Evolutionary conservation across 495 filamentous ascomycete species (phyloP).

Genomic region (Aspergillus leporis): DNA sequence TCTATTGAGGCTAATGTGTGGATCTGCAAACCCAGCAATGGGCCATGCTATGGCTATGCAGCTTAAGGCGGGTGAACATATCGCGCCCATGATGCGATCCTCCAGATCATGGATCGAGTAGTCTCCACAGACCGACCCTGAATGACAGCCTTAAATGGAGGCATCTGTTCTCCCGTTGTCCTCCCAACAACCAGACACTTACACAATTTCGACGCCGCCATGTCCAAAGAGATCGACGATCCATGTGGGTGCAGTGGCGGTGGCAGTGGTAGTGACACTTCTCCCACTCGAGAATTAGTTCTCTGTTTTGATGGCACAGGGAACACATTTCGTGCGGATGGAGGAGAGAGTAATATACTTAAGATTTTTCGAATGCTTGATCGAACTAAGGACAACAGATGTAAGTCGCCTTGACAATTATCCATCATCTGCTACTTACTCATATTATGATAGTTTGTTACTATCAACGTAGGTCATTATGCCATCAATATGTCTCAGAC

Average conservation of each 20-base stretch:
- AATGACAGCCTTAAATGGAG: background rate
- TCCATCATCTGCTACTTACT: background rate
- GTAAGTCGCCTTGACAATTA: slow-evolving; percentile 4
- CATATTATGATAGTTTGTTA: slow-evolving; percentile 18
- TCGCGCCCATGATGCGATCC: background rate
- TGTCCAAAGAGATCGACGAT: background rate
- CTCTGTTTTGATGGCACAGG: slow-evolving; percentile 43
- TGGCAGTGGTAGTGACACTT: too few relatives aligned
- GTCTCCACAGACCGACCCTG: background rate
- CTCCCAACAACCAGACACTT: background rate
- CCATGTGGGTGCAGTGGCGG: background rate
- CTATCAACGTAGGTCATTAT: slow-evolving; percentile 20
- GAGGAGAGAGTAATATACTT: slow-evolving; percentile 34
- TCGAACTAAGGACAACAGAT: slow-evolving; percentile 19
- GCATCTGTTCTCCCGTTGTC: background rate
- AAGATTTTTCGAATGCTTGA: slow-evolving; percentile 35
- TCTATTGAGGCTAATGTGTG: slow-evolving; percentile 8
- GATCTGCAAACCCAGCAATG: slow-evolving; percentile 6
- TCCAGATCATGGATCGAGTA: background rate
- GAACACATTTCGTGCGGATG: slow-evolving; percentile 29
- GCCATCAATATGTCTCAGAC: background rate
- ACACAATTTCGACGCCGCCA: background rate
- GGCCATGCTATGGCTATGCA: background rate
- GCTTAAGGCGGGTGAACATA: background rate
- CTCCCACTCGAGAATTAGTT: slow-evolving; percentile 18